Conservation (phyloP, 176 grass and related monocot species). For the Hordeum vulgare region DNA sequence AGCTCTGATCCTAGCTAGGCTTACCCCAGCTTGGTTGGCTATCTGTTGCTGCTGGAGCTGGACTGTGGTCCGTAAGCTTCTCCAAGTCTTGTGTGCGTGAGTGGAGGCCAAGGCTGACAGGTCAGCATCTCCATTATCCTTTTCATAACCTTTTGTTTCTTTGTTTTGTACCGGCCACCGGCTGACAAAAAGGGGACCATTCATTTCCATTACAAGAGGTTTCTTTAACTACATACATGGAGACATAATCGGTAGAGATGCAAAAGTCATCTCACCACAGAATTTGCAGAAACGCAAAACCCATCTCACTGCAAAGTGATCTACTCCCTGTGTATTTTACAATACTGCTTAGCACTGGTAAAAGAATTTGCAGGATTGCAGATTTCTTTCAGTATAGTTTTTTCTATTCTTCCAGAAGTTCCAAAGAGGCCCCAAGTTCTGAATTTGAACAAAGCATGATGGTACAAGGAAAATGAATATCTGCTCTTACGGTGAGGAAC, state of each 20-base stretch:
- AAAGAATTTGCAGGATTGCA: background rate
- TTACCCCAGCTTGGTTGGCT: background rate
- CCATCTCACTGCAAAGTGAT: background rate
- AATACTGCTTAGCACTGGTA: background rate
- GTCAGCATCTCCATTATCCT: slow-evolving; percentile 44
- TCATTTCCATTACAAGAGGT: too few species aligned
- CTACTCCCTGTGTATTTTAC: too few species aligned
- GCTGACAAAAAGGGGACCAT: slow-evolving; percentile 1
- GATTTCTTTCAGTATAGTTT: too few species aligned
- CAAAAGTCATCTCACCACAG: too few species aligned
- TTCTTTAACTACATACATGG: background rate
- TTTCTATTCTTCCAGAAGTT: background rate
- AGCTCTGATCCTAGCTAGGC: background rate
- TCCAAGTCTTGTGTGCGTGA: slow-evolving; percentile 7
- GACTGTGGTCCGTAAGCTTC: slow-evolving; percentile 9
- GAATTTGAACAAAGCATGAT: background rate
- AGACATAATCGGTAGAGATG: background rate
- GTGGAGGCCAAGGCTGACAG: slow-evolving; percentile 42
- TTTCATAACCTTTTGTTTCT: background rate
- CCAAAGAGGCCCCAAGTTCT: background rate
- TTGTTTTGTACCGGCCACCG: background rate
- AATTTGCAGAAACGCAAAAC: background rate
- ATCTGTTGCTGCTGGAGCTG: slow-evolving; percentile 31
- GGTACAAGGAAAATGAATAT: background rate
- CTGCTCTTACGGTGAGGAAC: background rate